These are phyloP conservation scores for Opeltia flavorubescens DNA, from an alignment of 495 filamentous ascomycete genomes.

Conservation along the genomic window DNA sequence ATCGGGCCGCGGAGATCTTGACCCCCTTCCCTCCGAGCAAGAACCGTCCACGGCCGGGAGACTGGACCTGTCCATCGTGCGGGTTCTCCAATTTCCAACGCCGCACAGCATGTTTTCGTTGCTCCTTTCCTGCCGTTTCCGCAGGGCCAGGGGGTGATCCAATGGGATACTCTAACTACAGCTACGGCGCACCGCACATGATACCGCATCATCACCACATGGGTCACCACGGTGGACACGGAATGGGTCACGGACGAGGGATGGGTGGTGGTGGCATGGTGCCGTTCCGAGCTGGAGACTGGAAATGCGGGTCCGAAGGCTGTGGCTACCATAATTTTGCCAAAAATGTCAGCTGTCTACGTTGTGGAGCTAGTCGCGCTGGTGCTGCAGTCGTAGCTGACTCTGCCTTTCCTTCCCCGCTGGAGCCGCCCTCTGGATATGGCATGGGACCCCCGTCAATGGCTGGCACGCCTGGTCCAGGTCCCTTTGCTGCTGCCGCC, in stretches of 20 bases:
- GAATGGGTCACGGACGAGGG: conserved; percentile 54
- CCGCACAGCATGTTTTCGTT: conserved; percentile 95
- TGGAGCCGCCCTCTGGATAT: conserved; percentile 73
- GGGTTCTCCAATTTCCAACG: conserved; percentile 83
- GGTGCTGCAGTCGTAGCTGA: conserved; percentile 88
- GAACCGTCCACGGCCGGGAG: conserved; percentile 90
- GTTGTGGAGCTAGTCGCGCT: conserved; percentile 88
- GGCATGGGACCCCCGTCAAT: conserved; percentile 66
- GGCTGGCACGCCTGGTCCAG: conserved; percentile 70
- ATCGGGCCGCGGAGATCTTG: conserved; percentile 86
- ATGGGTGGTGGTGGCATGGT: conserved; percentile 76
- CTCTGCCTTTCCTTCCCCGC: conserved; percentile 78
- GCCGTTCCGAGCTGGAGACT: conserved; percentile 94
- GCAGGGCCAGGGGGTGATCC: conserved; percentile 57
- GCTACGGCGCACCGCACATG: conserved; percentile 66
- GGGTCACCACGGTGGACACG: conserved; percentile 60
- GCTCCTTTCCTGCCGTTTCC: conserved; percentile 86
- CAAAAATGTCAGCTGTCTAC: conserved; percentile 95
- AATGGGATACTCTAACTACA: conserved; percentile 59
- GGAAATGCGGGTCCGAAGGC: conserved; percentile 97
- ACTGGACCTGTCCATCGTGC: conserved; percentile 96
- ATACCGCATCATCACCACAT: conserved; percentile 69
- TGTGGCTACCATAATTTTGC: conserved; percentile 99
- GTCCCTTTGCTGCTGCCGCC: conserved; percentile 57
- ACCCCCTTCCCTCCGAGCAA: conserved; percentile 96